Percentiles rank a stretch among this genome's conserved stretches.
phyloP scores from a whole-genome alignment of 768 basidiomycete genomes.

The Mycena sanguinolenta region DNA sequence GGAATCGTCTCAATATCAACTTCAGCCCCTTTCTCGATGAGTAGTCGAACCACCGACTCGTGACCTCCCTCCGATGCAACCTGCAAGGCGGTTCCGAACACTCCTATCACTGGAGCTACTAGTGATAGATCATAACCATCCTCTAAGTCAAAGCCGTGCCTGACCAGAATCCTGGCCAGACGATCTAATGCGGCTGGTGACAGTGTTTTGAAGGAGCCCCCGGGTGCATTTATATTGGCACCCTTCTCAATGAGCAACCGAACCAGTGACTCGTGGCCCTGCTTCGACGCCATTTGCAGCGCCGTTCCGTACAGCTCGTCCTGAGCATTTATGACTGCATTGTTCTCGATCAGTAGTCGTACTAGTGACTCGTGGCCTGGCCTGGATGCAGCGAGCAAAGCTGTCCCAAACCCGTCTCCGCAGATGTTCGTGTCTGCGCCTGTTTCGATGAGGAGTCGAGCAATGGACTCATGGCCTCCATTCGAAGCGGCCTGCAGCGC shows the following conservation, averaged over 20 bases:
- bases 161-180: neutral
- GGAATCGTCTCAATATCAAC: neutral
- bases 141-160: neutral
- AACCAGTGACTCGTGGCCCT: neutral
- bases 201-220: neutral
- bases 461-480: constrained; percentile 7
- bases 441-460: neutral
- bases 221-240: constrained; percentile 3
- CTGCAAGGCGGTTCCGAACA: constrained; percentile 11
- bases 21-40: constrained; percentile 1
- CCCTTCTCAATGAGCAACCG: constrained; percentile 11
- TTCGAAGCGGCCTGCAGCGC: constrained; percentile 8
- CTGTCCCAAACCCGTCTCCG: neutral
- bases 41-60: constrained; percentile 5
- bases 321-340: neutral
- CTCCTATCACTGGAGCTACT: neutral
- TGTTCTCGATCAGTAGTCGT: neutral
- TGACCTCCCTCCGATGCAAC: neutral
- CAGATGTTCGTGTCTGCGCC: neutral
- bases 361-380: neutral
- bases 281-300: neutral
- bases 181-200: neutral
- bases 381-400: neutral
- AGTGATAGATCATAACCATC: neutral
- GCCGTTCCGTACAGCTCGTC: neutral